These are phyloP conservation scores for Lecanoromycetidae sp. DNA, from an alignment of 2,329 filamentous ascomycete species.

Conservation along the genomic window DNA sequence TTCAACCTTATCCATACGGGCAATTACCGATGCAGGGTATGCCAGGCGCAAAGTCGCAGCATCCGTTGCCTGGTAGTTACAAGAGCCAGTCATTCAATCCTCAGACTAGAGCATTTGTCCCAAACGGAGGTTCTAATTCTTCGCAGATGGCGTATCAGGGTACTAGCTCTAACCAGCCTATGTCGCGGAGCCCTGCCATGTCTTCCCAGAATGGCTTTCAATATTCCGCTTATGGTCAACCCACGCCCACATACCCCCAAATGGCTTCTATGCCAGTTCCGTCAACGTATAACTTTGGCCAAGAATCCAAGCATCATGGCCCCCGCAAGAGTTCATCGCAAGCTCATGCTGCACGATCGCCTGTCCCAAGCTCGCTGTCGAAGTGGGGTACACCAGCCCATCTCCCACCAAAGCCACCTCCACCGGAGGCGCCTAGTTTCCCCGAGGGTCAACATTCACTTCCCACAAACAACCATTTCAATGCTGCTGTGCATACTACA, in stretches of 20 bases:
- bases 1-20: slow-evolving; percentile 61
- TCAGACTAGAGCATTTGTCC: slow-evolving; percentile 84
- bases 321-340: slow-evolving; percentile 10
- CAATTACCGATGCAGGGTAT: slow-evolving; percentile 64
- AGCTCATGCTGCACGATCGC: slow-evolving; percentile 19
- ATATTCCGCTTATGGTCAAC: slow-evolving; percentile 4
- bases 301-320: slow-evolving; percentile 5
- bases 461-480: slow-evolving; percentile 16
- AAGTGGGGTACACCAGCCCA: slow-evolving; percentile 41
- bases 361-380: slow-evolving; percentile 31
- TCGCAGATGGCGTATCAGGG: slow-evolving; percentile 13
- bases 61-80: slow-evolving; percentile 74
- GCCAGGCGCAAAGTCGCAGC: slow-evolving; percentile 60
- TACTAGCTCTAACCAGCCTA: slow-evolving; percentile 18
- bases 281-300: slow-evolving; percentile 4
- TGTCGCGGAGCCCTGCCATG: neutral
- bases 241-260: neutral
- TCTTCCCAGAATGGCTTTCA: slow-evolving; percentile 5
- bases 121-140: slow-evolving; percentile 36
- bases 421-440: slow-evolving; percentile 28
- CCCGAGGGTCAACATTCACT: slow-evolving; percentile 16
- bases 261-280: slow-evolving; percentile 1
- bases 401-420: slow-evolving; percentile 39
- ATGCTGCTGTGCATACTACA: slow-evolving; percentile 9
- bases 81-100: slow-evolving; percentile 81